A percentile compares a stretch with the other conserved stretches of the same genome.
Evolutionary conservation across 164 flowering plant species (phyloP).

Genomic region (Protea cynaroides): DNA sequence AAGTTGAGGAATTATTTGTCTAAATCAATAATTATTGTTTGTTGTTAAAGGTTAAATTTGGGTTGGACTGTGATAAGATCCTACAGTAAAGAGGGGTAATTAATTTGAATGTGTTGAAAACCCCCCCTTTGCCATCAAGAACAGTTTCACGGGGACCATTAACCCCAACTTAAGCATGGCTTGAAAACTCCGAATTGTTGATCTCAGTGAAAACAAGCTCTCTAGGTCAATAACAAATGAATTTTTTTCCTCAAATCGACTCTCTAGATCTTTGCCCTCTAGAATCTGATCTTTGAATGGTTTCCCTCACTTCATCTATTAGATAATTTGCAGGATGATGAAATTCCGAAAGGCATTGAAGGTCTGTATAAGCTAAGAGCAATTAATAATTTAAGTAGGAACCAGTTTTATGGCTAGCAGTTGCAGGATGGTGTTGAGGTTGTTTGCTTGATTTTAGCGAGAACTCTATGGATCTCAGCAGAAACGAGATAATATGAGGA

Average conservation of each 20-base stretch:
- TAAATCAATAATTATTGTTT: too few relatives aligned
- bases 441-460: too few relatives aligned
- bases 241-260: slow-evolving; percentile 66
- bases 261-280: slow-evolving; percentile 63
- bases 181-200: slow-evolving; percentile 45
- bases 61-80: too few relatives aligned
- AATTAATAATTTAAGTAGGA: slow-evolving; percentile 47
- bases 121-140: too few relatives aligned
- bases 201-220: slow-evolving; percentile 60
- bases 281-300: slow-evolving; percentile 64
- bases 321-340: slow-evolving; percentile 57
- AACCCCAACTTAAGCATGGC: slow-evolving; percentile 44
- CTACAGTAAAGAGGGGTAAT: too few relatives aligned
- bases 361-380: slow-evolving; percentile 45
- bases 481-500: too few relatives aligned
- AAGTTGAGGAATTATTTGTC: too few relatives aligned
- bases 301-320: slow-evolving; percentile 66
- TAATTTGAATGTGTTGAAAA: too few relatives aligned
- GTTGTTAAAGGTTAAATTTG: too few relatives aligned
- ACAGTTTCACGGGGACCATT: too few relatives aligned
- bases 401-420: slow-evolving; percentile 50
- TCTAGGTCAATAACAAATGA: slow-evolving; percentile 70
- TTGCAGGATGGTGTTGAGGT: slow-evolving; percentile 70
- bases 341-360: slow-evolving; percentile 58
- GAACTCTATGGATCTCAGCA: too few relatives aligned